Evolutionary conservation across 169 alveolate species (phyloP).

Genomic region (Plasmodium reichenowi): DNA sequence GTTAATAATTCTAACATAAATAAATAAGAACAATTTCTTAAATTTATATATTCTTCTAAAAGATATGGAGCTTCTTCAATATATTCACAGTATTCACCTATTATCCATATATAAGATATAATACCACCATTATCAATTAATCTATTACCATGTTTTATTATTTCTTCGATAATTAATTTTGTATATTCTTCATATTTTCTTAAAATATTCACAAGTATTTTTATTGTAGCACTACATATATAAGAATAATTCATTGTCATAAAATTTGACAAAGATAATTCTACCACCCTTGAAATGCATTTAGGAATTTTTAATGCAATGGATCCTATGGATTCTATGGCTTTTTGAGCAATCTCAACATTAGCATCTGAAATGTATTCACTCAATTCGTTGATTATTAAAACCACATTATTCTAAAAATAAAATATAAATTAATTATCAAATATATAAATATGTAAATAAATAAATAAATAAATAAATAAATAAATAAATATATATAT

Average conservation of each 20-base stretch:
- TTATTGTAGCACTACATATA: slow-evolving; percentile 88
- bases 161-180: slow-evolving; percentile 81
- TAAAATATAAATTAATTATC: not conserved
- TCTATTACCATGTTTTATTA: slow-evolving; percentile 77
- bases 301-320: slow-evolving; percentile 92
- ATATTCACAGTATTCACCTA: slow-evolving; percentile 85
- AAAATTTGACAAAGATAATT: slow-evolving; percentile 83
- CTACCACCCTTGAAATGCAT: slow-evolving; percentile 86
- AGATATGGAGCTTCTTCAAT: slow-evolving; percentile 87
- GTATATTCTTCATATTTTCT: slow-evolving; percentile 88
- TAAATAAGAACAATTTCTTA: slow-evolving; percentile 81
- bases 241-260: slow-evolving; percentile 81
- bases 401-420: slow-evolving; percentile 86
- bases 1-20: slow-evolving; percentile 88
- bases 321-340: slow-evolving; percentile 92
- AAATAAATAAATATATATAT: too few relatives aligned
- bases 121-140: slow-evolving; percentile 70
- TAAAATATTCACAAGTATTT: slow-evolving; percentile 87
- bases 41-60: slow-evolving; percentile 85
- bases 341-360: slow-evolving; percentile 91
- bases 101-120: slow-evolving; percentile 76
- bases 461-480: not conserved
- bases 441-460: not conserved
- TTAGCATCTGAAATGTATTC: slow-evolving; percentile 96
- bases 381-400: slow-evolving; percentile 91